Percentiles rank a stretch among this genome's conserved stretches.
Conservation (phyloP, 2,329 filamentous ascomycete genomes). For the Xylaria polymorpha region DNA sequence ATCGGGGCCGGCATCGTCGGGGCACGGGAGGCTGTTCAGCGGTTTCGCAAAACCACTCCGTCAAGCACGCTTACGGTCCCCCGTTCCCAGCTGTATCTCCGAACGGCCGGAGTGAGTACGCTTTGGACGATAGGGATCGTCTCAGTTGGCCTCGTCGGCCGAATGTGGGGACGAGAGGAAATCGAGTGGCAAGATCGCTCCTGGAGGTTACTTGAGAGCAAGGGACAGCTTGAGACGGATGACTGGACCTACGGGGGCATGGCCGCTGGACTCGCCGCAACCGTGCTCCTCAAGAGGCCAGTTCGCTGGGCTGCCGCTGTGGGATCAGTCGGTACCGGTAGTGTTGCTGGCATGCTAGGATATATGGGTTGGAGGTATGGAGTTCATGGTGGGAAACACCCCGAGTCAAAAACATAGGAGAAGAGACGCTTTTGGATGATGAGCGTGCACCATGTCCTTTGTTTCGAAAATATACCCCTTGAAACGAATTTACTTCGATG, state of each 20-base stretch:
- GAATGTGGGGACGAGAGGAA: conserved; percentile 67
- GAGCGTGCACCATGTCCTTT: neutral
- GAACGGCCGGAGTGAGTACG: conserved; percentile 58
- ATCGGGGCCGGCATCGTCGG: conserved; percentile 57
- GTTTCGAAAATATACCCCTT: neutral
- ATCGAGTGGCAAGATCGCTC: conserved; percentile 74
- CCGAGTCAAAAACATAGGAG: conserved; percentile 24
- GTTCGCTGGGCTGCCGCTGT: conserved; percentile 55
- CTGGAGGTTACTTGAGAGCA: conserved; percentile 70
- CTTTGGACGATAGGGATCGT: conserved; percentile 59
- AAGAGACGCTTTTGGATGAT: neutral
- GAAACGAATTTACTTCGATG: neutral
- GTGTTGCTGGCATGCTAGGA: conserved; percentile 60
- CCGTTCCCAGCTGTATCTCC: conserved; percentile 55
- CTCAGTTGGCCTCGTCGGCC: conserved; percentile 55
- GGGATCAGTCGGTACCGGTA: conserved; percentile 61
- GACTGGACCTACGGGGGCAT: conserved; percentile 64
- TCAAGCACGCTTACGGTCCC: conserved; percentile 35
- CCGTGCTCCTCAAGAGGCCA: conserved; percentile 46
- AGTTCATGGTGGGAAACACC: conserved; percentile 57
- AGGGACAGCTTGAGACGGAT: conserved; percentile 67
- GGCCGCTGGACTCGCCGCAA: conserved; percentile 46
- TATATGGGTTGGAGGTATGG: conserved; percentile 64
- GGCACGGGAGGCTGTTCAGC: conserved; percentile 41
- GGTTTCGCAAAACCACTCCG: conserved; percentile 39